These are phyloP conservation scores for Protomyces inundatus DNA, from an alignment of 1,139 yeast species.

Conservation along the genomic window DNA sequence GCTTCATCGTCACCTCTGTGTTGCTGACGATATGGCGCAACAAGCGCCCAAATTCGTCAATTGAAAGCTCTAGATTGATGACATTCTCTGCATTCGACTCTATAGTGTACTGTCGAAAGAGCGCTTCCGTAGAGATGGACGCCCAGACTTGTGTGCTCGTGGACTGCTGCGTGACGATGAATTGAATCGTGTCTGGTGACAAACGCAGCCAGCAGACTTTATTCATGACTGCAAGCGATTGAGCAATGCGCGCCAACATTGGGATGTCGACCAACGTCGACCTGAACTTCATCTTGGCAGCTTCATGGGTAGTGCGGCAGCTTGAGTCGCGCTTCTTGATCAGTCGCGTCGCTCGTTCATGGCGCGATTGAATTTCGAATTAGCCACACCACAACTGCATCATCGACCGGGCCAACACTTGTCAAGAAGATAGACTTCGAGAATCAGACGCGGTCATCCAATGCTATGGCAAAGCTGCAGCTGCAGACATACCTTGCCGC, in stretches of 20 bases:
- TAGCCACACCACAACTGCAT: too few relatives aligned
- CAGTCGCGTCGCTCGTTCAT: too few relatives aligned
- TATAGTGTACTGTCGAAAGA: constrained; percentile 17
- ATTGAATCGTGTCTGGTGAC: constrained; percentile 27
- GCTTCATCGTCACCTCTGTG: constrained; percentile 26
- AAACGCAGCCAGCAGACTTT: constrained; percentile 26
- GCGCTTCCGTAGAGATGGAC: constrained; percentile 16
- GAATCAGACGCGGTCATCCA: not conserved
- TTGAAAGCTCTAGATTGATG: constrained; percentile 28
- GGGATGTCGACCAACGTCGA: constrained; percentile 23
- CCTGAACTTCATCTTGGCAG: constrained; percentile 26
- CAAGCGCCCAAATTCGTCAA: constrained; percentile 25
- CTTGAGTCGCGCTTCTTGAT: too few relatives aligned
- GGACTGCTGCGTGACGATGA: constrained; percentile 26
- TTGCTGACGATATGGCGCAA: constrained; percentile 23
- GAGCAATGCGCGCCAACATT: constrained; percentile 31
- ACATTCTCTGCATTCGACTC: constrained; percentile 29
- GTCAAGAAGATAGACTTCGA: too few relatives aligned
- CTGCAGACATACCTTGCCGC: not conserved
- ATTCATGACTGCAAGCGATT: constrained; percentile 33
- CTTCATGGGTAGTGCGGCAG: not conserved
- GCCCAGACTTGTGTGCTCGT: constrained; percentile 29
- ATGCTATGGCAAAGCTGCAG: constrained; percentile 6
- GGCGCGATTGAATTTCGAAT: too few relatives aligned
- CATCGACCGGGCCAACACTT: too few relatives aligned